A percentile compares a stretch with the other conserved stretches of the same genome.
phyloP scores from a whole-genome alignment of 805 yeast genomes.

The Kuraishia borneana region DNA sequence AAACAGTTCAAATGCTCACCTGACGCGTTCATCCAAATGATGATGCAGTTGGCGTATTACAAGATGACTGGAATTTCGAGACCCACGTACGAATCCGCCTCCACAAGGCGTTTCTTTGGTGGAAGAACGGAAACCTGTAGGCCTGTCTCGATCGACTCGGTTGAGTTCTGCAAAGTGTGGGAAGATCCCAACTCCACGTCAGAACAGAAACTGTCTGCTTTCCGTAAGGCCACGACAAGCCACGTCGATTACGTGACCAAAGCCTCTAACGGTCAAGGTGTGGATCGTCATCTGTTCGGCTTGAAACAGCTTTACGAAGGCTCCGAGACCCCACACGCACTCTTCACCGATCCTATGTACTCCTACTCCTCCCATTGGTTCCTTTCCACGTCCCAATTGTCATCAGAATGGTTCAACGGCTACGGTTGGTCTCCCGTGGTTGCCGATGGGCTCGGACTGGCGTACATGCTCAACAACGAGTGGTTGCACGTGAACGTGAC shows the following conservation, averaged over 20 bases:
- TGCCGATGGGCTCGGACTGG: slow-evolving; percentile 88
- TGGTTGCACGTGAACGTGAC: slow-evolving; percentile 81
- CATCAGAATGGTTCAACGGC: slow-evolving; percentile 76
- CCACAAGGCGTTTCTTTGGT: slow-evolving; percentile 77
- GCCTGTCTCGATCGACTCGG: slow-evolving; percentile 63
- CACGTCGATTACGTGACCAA: slow-evolving; percentile 65
- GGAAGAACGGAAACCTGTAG: slow-evolving; percentile 96
- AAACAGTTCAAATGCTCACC: slow-evolving; percentile 82
- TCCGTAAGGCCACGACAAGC: slow-evolving; percentile 59
- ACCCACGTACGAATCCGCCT: slow-evolving; percentile 94
- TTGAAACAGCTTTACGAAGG: slow-evolving; percentile 57
- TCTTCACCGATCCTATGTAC: slow-evolving; percentile 69
- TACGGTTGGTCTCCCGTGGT: slow-evolving; percentile 96
- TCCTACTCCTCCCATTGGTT: slow-evolving; percentile 77
- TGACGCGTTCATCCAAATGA: slow-evolving; percentile 85
- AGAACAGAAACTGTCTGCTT: slow-evolving; percentile 51
- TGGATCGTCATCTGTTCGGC: slow-evolving; percentile 91
- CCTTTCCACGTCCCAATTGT: slow-evolving; percentile 80
- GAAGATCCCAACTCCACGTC: slow-evolving; percentile 36
- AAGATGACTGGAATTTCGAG: slow-evolving; percentile 68
- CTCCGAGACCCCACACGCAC: slow-evolving; percentile 50
- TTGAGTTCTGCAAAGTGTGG: slow-evolving; percentile 67
- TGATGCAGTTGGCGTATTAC: slow-evolving; percentile 84
- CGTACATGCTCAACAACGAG: slow-evolving; percentile 83
- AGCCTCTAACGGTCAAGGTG: slow-evolving; percentile 82